phyloP scores from a whole-genome alignment of 2,329 filamentous ascomycete species.

The Aspergillus hortae region DNA sequence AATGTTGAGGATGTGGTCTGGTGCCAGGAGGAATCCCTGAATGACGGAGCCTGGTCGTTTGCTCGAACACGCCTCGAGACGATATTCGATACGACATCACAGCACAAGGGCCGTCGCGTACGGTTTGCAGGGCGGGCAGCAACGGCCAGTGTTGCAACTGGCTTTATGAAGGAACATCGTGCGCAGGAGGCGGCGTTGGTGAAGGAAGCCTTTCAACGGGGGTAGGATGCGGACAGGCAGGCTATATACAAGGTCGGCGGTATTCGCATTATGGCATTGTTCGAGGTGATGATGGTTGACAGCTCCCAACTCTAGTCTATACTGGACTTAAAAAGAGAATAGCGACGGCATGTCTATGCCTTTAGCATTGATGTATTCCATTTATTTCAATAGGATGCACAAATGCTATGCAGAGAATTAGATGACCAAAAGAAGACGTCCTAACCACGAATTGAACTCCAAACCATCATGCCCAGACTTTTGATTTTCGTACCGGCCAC shows the following conservation, averaged over 20 bases:
- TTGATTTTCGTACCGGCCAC: slow-evolving; percentile 27
- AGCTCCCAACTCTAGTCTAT: too few relatives aligned
- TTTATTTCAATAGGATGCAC: background rate
- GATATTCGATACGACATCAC: background rate
- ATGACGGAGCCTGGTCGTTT: background rate
- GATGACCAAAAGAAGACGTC: slow-evolving; percentile 8
- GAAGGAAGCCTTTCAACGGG: background rate
- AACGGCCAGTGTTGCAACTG: background rate
- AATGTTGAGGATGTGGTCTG: background rate
- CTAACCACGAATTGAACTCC: slow-evolving; percentile 30
- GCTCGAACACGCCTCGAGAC: background rate
- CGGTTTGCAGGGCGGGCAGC: background rate
- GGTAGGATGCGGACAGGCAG: too few relatives aligned
- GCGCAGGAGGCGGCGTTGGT: background rate
- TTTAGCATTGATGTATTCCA: slow-evolving; percentile 7
- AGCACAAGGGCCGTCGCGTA: background rate
- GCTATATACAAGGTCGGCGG: too few relatives aligned
- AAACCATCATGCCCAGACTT: slow-evolving; percentile 27
- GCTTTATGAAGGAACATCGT: background rate
- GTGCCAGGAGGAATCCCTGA: slow-evolving; percentile 3
- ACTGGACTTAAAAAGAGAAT: too few relatives aligned
- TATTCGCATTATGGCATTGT: too few relatives aligned
- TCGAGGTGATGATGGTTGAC: too few relatives aligned
- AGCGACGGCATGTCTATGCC: background rate
- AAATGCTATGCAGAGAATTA: slow-evolving; percentile 1